A percentile compares a stretch with the other conserved stretches of the same genome.
phyloP scores from a whole-genome alignment of 2,329 filamentous ascomycete genomes.

The Penicillium nordicum region DNA sequence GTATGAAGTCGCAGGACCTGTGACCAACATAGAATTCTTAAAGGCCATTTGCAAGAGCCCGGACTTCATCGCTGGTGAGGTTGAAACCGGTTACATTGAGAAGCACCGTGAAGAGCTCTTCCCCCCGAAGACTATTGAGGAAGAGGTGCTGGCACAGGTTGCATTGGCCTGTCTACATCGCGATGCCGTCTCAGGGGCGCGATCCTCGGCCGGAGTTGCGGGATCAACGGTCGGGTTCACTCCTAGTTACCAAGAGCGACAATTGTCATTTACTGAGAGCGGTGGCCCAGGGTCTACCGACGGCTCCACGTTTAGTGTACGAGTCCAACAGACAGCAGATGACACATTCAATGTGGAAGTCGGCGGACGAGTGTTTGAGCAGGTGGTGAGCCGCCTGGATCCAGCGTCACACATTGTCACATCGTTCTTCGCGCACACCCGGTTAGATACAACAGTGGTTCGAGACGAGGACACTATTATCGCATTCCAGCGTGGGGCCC shows the following conservation, averaged over 20 bases:
- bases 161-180: slow-evolving; percentile 69
- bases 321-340: slow-evolving; percentile 51
- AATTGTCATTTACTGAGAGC: slow-evolving; percentile 54
- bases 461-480: slow-evolving; percentile 53
- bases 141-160: slow-evolving; percentile 81
- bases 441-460: slow-evolving; percentile 76
- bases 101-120: slow-evolving; percentile 83
- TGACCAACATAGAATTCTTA: slow-evolving; percentile 95
- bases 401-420: slow-evolving; percentile 53
- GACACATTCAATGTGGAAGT: slow-evolving; percentile 50
- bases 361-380: slow-evolving; percentile 34
- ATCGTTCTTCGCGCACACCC: slow-evolving; percentile 76
- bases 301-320: slow-evolving; percentile 43
- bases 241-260: slow-evolving; percentile 60
- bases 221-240: slow-evolving; percentile 55
- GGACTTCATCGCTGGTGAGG: slow-evolving; percentile 79
- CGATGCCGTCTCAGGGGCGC: slow-evolving; percentile 33
- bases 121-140: slow-evolving; percentile 54
- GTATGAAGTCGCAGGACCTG: slow-evolving; percentile 88
- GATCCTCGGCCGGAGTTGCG: slow-evolving; percentile 26
- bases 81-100: slow-evolving; percentile 95
- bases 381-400: slow-evolving; percentile 50
- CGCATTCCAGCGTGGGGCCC: slow-evolving; percentile 68
- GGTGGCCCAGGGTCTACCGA: slow-evolving; percentile 44
- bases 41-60: slow-evolving; percentile 79